These are phyloP conservation scores for Funneliformis geosporum DNA, from an alignment of 192 early-diverging fungal species.

Conservation along the genomic window DNA sequence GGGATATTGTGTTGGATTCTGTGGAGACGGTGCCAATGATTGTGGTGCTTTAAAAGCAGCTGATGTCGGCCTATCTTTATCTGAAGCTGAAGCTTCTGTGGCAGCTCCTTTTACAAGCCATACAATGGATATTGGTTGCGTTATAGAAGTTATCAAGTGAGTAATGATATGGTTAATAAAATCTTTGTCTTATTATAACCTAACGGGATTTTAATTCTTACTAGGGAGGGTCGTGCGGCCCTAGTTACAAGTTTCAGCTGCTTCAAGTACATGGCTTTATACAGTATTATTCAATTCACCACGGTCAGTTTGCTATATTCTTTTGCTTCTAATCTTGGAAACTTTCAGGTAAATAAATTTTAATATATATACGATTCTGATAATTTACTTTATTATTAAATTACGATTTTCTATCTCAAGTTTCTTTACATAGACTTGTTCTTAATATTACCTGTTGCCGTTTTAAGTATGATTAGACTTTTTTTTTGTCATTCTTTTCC, in stretches of 20 bases:
- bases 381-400: not conserved
- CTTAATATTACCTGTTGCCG: constrained; percentile 85
- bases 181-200: not conserved
- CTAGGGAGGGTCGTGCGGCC: constrained; percentile 90
- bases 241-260: constrained; percentile 97
- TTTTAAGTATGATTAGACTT: constrained; percentile 56
- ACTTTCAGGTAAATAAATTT: constrained; percentile 66
- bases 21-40: constrained; percentile 99
- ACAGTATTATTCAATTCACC: constrained; percentile 96
- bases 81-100: constrained; percentile 96
- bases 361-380: not conserved
- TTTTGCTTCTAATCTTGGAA: constrained; percentile 85
- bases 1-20: constrained; percentile 94
- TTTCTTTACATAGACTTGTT: constrained; percentile 95
- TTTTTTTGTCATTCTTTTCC: not conserved
- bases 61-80: constrained; percentile 94
- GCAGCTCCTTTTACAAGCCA: constrained; percentile 97
- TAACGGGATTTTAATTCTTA: not conserved
- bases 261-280: constrained; percentile 99
- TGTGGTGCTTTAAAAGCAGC: constrained; percentile 95
- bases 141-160: constrained; percentile 82
- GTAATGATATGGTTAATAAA: not conserved
- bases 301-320: constrained; percentile 90
- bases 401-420: constrained; percentile 51
- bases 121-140: constrained; percentile 88